phyloP scores from a whole-genome alignment of 257 asterid genomes.

The Penstemon barbatus region DNA sequence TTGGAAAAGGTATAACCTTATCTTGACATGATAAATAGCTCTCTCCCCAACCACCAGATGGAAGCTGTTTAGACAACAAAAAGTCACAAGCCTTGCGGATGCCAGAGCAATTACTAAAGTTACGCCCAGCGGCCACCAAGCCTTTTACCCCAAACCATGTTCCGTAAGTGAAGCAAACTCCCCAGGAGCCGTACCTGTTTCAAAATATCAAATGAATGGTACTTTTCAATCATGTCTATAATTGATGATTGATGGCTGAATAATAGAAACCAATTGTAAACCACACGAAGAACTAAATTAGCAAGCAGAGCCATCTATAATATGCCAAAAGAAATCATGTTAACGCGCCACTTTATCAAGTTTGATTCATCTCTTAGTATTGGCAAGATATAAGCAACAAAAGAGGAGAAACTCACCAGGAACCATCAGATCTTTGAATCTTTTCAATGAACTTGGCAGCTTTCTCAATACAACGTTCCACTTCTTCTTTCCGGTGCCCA shows the following conservation, averaged over 20 bases:
- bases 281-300: constrained; percentile 23
- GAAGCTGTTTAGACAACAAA: constrained; percentile 80
- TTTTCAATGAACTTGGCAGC: constrained; percentile 69
- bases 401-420: constrained; percentile 65
- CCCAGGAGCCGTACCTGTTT: constrained; percentile 97
- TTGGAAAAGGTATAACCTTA: constrained; percentile 50
- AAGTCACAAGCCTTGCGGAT: constrained; percentile 88
- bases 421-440: constrained; percentile 84
- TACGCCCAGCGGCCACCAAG: constrained; percentile 81
- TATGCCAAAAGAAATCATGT: constrained; percentile 1
- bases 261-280: neutral
- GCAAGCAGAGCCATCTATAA: constrained; percentile 11
- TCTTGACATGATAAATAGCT: constrained; percentile 93
- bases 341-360: constrained; percentile 16
- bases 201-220: constrained; percentile 13
- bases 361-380: constrained; percentile 18
- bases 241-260: constrained; percentile 3
- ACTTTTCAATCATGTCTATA: neutral
- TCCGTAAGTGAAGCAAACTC: constrained; percentile 92
- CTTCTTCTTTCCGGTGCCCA: constrained; percentile 78
- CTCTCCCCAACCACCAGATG: constrained; percentile 99
- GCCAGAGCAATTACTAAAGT: constrained; percentile 52
- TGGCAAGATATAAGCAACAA: constrained; percentile 12
- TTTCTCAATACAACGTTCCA: constrained; percentile 62
- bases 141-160: constrained; percentile 91